Evolutionary conservation across 306 rosid genomes (phyloP).

Genomic region (Citrullus mucosospermus): DNA sequence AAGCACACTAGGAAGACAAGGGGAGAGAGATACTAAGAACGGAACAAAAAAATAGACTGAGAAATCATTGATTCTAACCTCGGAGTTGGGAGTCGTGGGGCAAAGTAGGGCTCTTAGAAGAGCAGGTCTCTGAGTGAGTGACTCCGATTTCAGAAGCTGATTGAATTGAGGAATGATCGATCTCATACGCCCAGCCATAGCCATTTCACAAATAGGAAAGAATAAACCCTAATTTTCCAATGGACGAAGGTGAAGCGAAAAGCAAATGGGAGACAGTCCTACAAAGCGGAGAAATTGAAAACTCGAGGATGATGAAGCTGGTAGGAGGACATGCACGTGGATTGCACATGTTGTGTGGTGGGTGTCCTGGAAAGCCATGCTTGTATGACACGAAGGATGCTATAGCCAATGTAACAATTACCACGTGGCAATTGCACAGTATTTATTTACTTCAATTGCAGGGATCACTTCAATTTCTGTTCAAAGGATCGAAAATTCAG

Average conservation of each 20-base stretch:
- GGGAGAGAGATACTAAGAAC: background rate
- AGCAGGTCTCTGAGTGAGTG: background rate
- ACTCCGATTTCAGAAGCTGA: conserved; percentile 7
- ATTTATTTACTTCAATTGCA: too few species aligned
- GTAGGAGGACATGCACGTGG: background rate
- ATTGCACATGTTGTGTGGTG: background rate
- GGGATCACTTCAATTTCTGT: too few species aligned
- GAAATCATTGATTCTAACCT: background rate
- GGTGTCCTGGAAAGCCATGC: background rate
- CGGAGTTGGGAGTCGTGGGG: background rate
- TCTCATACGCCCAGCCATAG: conserved; percentile 4
- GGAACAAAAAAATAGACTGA: background rate
- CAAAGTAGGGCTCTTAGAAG: conserved; percentile 3
- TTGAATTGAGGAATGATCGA: conserved; percentile 3
- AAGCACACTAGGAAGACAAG: background rate
- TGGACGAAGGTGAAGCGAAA: background rate
- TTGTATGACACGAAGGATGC: background rate
- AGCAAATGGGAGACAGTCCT: background rate
- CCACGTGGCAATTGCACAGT: background rate
- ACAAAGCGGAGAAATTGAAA: background rate
- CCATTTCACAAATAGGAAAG: background rate
- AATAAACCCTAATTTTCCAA: background rate
- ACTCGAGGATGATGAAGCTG: background rate
- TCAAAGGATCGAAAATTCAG: too few species aligned
- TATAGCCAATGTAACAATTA: background rate